These are phyloP conservation scores for Phytophthora pinifolia DNA, from an alignment of 352 stramenopile genomes.

Conservation along the genomic window DNA sequence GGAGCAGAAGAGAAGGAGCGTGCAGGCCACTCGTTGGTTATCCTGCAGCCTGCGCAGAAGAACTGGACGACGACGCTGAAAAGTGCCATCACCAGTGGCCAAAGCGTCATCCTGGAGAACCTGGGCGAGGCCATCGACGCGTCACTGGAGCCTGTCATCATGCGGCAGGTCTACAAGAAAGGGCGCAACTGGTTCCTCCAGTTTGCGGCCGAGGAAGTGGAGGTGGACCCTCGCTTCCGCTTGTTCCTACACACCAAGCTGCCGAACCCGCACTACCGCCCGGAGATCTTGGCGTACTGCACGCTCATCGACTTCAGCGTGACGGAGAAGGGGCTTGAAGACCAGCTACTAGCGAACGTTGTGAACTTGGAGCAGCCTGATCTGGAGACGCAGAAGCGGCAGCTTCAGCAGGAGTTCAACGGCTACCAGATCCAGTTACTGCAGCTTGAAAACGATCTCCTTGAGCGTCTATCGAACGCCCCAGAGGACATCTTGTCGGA, in stretches of 20 bases:
- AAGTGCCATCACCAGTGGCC: constrained; percentile 64
- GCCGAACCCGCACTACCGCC: constrained; percentile 91
- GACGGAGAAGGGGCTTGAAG: constrained; percentile 88
- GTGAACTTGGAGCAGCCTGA: constrained; percentile 90
- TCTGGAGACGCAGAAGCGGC: constrained; percentile 88
- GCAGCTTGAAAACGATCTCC: constrained; percentile 87
- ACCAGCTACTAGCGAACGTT: constrained; percentile 88
- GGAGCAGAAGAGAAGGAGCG: constrained; percentile 6
- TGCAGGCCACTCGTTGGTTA: constrained; percentile 41
- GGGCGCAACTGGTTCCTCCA: constrained; percentile 88
- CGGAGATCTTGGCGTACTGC: constrained; percentile 91
- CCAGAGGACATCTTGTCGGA: constrained; percentile 92
- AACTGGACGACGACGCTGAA: constrained; percentile 78
- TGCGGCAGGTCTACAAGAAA: constrained; percentile 88
- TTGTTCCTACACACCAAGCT: constrained; percentile 92
- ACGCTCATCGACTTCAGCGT: constrained; percentile 95
- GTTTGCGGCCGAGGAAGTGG: constrained; percentile 88
- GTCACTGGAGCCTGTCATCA: constrained; percentile 87
- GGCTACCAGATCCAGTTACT: constrained; percentile 92
- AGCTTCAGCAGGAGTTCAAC: constrained; percentile 90
- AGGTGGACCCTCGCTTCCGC: constrained; percentile 87
- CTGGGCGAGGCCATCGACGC: constrained; percentile 86
- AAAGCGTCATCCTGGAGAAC: constrained; percentile 92
- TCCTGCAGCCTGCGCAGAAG: constrained; percentile 78
- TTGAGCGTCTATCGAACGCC: constrained; percentile 91